These are phyloP conservation scores for Acanthamoeba royreba DNA, from an alignment of 208 protist species.

Conservation along the genomic window DNA sequence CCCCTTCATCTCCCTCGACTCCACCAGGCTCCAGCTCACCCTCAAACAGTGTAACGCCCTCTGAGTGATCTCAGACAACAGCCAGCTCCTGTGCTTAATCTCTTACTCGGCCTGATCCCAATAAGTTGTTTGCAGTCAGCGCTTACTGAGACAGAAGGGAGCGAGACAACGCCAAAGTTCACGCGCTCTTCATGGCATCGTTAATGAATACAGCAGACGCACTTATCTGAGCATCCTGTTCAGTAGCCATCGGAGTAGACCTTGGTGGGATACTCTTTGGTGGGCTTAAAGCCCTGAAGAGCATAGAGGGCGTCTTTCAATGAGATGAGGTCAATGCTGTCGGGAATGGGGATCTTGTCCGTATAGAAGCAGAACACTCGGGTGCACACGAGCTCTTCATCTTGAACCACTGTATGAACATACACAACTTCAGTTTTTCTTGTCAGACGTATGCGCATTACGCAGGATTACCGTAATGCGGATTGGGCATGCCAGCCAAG, in stretches of 20 bases:
- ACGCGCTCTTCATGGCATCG: no score
- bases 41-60: no score
- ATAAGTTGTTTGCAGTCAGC: no score
- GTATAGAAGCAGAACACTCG: slow-evolving; percentile 34
- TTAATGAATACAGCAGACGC: neutral
- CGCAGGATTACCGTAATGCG: neutral
- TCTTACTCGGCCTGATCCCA: no score
- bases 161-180: no score
- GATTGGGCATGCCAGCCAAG: neutral
- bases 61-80: no score
- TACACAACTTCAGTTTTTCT: neutral
- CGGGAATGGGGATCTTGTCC: slow-evolving; percentile 2
- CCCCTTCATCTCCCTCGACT: no score
- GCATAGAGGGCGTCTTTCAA: neutral
- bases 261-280: neutral
- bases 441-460: neutral
- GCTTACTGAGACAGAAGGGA: no score
- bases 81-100: no score
- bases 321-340: neutral
- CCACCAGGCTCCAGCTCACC: no score
- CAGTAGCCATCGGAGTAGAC: neutral
- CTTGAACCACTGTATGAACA: neutral
- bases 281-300: neutral
- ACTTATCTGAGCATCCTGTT: neutral
- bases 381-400: slow-evolving; percentile 29